phyloP scores from a whole-genome alignment of 1,284 basidiomycete species.

The Ustilago tritici region DNA sequence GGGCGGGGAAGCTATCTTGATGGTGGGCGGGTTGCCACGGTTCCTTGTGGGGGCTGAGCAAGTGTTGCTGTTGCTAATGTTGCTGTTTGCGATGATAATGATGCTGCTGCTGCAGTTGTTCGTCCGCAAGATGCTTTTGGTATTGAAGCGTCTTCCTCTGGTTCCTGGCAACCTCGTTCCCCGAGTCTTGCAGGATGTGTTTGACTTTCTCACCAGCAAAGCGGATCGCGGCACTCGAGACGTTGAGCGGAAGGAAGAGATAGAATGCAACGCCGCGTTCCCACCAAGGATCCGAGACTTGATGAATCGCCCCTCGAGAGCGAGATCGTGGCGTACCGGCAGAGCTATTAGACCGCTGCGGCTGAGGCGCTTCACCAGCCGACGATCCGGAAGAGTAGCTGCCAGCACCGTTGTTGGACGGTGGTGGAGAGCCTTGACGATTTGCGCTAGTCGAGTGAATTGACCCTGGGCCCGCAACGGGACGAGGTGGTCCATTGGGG shows the following conservation, averaged over 20 bases:
- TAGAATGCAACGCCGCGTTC: constrained; percentile 52
- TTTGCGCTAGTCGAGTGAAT: neutral
- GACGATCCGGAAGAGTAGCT: constrained; percentile 7
- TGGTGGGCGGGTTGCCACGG: constrained; percentile 13
- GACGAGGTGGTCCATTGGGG: constrained; percentile 16
- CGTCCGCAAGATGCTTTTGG: constrained; percentile 45
- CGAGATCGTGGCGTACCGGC: constrained; percentile 2
- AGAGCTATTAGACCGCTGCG: neutral
- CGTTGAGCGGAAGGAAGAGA: constrained; percentile 55
- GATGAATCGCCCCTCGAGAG: constrained; percentile 21
- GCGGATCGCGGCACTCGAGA: constrained; percentile 43
- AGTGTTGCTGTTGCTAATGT: constrained; percentile 25
- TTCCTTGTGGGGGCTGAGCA: constrained; percentile 24
- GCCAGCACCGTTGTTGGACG: neutral
- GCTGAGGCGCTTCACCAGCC: neutral
- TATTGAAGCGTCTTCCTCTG: constrained; percentile 43
- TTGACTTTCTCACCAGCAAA: constrained; percentile 52
- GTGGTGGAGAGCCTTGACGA: constrained; percentile 18
- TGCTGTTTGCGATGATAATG: constrained; percentile 34
- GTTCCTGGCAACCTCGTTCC: constrained; percentile 35
- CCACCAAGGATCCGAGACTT: constrained; percentile 46
- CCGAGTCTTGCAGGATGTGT: constrained; percentile 39
- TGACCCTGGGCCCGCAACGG: neutral
- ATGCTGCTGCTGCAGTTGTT: constrained; percentile 43
- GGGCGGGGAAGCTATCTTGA: constrained; percentile 27